These are phyloP conservation scores for Coemansia sp. DNA, from an alignment of 192 early-diverging fungal genomes.

Conservation along the genomic window DNA sequence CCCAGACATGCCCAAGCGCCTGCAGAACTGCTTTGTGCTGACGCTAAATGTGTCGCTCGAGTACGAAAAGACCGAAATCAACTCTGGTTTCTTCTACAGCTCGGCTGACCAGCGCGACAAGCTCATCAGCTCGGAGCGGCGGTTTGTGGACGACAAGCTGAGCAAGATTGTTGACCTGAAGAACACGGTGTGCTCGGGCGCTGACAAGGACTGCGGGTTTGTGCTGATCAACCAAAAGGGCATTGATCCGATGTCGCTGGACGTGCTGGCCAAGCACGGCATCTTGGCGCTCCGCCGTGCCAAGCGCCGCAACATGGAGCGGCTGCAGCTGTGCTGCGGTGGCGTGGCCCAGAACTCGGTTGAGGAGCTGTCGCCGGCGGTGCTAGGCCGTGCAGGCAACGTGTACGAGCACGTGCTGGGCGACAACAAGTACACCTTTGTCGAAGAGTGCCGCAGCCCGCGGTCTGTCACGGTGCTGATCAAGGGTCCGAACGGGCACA, in stretches of 20 bases:
- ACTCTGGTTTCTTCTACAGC: slow-evolving; percentile 99
- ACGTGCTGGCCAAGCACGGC: slow-evolving; percentile 92
- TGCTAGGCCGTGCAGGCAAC: slow-evolving; percentile 87
- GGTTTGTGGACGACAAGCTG: slow-evolving; percentile 91
- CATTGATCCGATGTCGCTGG: slow-evolving; percentile 95
- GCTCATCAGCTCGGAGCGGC: slow-evolving; percentile 95
- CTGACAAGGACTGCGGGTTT: slow-evolving; percentile 81
- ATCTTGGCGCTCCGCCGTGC: slow-evolving; percentile 95
- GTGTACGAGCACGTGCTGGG: slow-evolving; percentile 97
- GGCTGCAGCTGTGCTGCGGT: slow-evolving; percentile 92
- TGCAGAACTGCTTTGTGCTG: slow-evolving; percentile 85
- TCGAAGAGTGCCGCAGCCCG: slow-evolving; percentile 92
- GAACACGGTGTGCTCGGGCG: slow-evolving; percentile 85
- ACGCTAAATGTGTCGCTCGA: slow-evolving; percentile 97
- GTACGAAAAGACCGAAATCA: slow-evolving; percentile 99
- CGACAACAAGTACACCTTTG: slow-evolving; percentile 98
- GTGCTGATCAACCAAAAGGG: slow-evolving; percentile 99
- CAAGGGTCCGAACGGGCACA: slow-evolving; percentile 93
- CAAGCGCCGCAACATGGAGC: slow-evolving; percentile 99
- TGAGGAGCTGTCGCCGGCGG: slow-evolving; percentile 82
- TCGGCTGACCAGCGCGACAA: slow-evolving; percentile 98
- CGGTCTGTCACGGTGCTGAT: slow-evolving; percentile 90
- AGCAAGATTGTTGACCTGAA: slow-evolving; percentile 96
- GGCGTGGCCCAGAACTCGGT: slow-evolving; percentile 97
- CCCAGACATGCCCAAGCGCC: slow-evolving; percentile 98